These are phyloP conservation scores for Mortierella sp. DNA, from an alignment of 371 early-diverging fungal genomes.

Conservation along the genomic window DNA sequence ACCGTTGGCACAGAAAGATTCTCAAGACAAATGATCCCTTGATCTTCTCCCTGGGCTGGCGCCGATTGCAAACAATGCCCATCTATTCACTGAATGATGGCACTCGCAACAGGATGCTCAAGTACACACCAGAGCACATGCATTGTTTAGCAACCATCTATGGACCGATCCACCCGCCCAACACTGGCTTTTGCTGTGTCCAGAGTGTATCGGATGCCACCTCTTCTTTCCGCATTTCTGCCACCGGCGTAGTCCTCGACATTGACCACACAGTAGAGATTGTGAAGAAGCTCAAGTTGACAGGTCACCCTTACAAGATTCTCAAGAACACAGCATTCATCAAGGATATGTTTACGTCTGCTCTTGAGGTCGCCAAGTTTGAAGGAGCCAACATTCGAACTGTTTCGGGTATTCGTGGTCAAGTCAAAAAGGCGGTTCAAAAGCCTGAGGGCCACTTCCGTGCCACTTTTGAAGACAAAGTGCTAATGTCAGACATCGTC, in stretches of 20 bases:
- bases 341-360: slow-evolving; percentile 99
- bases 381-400: slow-evolving; percentile 97
- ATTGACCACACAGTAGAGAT: slow-evolving; percentile 90
- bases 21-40: slow-evolving; percentile 98
- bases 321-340: slow-evolving; percentile 99
- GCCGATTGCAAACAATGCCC: slow-evolving; percentile 97
- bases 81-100: slow-evolving; percentile 95
- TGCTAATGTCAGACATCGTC: slow-evolving; percentile 96
- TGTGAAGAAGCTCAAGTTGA: slow-evolving; percentile 99
- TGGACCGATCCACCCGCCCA: slow-evolving; percentile 92
- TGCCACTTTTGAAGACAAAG: slow-evolving; percentile 99
- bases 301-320: slow-evolving; percentile 95
- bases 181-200: slow-evolving; percentile 96
- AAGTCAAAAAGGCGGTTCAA: slow-evolving; percentile 92
- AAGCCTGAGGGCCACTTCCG: slow-evolving; percentile 97
- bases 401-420: slow-evolving; percentile 98
- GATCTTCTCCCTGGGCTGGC: slow-evolving; percentile 98
- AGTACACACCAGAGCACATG: slow-evolving; percentile 99
- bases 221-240: slow-evolving; percentile 92
- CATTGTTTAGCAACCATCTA: slow-evolving; percentile 97
- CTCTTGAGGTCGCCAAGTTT: slow-evolving; percentile 98
- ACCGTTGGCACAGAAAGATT: slow-evolving; percentile 97
- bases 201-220: slow-evolving; percentile 78
- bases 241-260: slow-evolving; percentile 95
- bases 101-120: slow-evolving; percentile 96